Evolutionary conservation across 495 filamentous ascomycete species (phyloP), one percentile per base, ranked within the genome.

Genomic region (Niebla homalea): DNA sequence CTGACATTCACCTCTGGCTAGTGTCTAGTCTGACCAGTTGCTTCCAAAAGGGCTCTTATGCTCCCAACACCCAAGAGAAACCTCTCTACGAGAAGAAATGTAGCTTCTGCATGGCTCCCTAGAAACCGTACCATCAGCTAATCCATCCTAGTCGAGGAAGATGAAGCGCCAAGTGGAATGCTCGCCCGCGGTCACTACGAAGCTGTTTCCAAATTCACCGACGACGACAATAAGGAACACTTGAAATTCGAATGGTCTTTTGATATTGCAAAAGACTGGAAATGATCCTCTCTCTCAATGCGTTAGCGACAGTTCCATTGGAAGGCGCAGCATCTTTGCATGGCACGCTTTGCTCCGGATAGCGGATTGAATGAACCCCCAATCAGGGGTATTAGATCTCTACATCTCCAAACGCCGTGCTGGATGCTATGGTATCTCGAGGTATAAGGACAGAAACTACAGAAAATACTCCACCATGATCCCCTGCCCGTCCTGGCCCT

Each of bases 191-290:
- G 87, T 44, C 74, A 82, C 64, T 98, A 97, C 72, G 78, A 84
- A 42, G 90, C 87, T 18, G 69, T 75, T 43, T 92, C 84, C 46
- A 85, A 76, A 64, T 97, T 98, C 67, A 70, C 92, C 48, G 92
- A 98, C 62, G 92, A 98, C 54, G 92, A 98, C 68, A 73, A 85
- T 54, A 77, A 86, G 64, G 79, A 72, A 26, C 87, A 97, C 65
- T 73, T 98, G 36, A 68, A 80, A 58, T 97, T 98, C 67, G 81
- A 89, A 50, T 98, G 92, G 92, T 74, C 77, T 44, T 96, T 98
- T 58, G 83, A 94, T 57, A 94, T 98, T 61, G 75, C 78, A 64
- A 98, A 96, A 74, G 85, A 90, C 62, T 97, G 92, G 93, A 83
- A 79, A 60, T 69, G 48, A 32, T 32, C 7, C 8, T 32, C 5